Evolutionary conservation across 805 yeast genomes (phyloP), one percentile per base, ranked within the genome.

Genomic region (Ogataea sp.): DNA sequence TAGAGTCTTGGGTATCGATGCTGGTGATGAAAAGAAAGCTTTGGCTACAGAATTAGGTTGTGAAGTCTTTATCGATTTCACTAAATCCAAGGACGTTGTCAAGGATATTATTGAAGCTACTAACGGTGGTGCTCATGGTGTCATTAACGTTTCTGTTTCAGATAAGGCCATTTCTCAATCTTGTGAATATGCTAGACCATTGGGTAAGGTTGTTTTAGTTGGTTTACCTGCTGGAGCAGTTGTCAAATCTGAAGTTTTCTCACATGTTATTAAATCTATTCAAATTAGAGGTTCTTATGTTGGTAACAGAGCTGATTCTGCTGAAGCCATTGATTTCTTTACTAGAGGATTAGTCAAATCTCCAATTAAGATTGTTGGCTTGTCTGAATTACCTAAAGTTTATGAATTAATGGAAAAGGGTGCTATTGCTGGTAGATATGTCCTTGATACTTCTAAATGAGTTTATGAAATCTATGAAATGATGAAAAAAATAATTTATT

Each of bases 291-390:
- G 93, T 52, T 83, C 94, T 39, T 83, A 83, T 58, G 95, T 85
- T 46, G 95, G 95, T 53, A 83, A 83, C 78, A 80, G 94, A 67
- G 82, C 83, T 49, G 95, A 86, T 65, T 75, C 90, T 48, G 73
- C 80, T 47, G 88, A 80, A 62, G 87, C 87, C 37, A 58, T 80
- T 43, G 85, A 80, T 51, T 80, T 80, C 71, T 80, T 77, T 57
- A 45, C 70, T 43, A 70, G 85, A 62, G 87, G 87, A 39, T 64
- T 75, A 51, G 78, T 80, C 52, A 64, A 71, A 47, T 73, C 83
- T 39, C 84, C 64, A 52, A 78, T 83, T 68, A 75, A 75, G 69
- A 59, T 87, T 61, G 87, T 79, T 39, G 87, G 88, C 41, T 71
- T 85, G 52, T 76, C 87, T 43, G 78, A 78, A 55, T 70, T 84